Conservation (phyloP, 1,139 yeast genomes). For the Hemisphaericaspora xylofermentans region DNA sequence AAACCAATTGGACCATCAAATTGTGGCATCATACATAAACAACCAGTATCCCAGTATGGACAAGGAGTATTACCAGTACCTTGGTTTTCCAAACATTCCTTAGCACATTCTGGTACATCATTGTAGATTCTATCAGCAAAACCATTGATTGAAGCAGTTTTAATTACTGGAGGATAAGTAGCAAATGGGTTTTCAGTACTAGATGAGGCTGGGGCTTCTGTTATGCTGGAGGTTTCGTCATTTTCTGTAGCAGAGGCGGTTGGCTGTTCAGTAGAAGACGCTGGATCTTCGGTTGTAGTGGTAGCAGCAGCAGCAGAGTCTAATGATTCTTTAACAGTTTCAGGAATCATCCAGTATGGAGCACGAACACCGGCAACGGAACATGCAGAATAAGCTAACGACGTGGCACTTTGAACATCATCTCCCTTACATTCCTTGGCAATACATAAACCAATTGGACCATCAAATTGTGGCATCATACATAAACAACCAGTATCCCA, state of each 20-base stretch:
- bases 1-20: constrained; percentile 28
- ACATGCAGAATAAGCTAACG: constrained; percentile 27
- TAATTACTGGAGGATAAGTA: constrained; percentile 33
- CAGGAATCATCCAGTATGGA: constrained; percentile 26
- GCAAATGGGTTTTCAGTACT: constrained; percentile 15
- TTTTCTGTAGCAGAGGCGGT: background rate
- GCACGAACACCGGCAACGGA: constrained; percentile 24
- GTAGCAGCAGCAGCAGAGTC: constrained; percentile 27
- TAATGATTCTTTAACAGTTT: constrained; percentile 31
- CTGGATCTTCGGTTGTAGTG: too few species aligned
- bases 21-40: constrained; percentile 35
- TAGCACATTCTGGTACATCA: constrained; percentile 24
- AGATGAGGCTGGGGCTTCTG: background rate
- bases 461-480: constrained; percentile 32
- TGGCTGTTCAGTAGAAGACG: background rate
- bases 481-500: constrained; percentile 42
- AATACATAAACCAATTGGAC: constrained; percentile 30
- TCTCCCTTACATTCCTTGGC: constrained; percentile 26
- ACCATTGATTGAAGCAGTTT: constrained; percentile 22
- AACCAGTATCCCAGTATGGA: constrained; percentile 38
- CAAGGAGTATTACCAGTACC: constrained; percentile 18
- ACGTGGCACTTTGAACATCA: constrained; percentile 21
- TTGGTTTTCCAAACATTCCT: constrained; percentile 30
- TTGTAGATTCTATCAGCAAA: background rate
- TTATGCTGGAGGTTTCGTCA: background rate